These are phyloP conservation scores for Plenodomus tracheiphilus DNA, from an alignment of 2,329 filamentous ascomycete genomes.

Conservation along the genomic window DNA sequence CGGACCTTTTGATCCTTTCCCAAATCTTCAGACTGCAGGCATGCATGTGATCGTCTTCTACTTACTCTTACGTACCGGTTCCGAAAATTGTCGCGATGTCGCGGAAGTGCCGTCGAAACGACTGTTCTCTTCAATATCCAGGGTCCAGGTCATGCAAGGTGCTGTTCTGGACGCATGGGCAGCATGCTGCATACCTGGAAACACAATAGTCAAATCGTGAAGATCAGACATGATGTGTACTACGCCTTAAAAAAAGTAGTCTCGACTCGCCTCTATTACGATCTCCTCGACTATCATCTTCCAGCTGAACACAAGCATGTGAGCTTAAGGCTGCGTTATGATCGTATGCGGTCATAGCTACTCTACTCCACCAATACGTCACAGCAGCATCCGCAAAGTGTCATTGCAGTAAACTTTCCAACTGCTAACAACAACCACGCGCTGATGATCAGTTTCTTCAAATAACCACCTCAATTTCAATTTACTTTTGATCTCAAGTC, in stretches of 20 bases:
- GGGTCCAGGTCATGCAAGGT: no score
- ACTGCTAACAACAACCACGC: not conserved
- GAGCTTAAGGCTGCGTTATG: not conserved
- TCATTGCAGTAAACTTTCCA: not conserved
- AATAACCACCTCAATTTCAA: not conserved
- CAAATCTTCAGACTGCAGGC: not conserved
- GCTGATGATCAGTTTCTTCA: slow-evolving; percentile 1
- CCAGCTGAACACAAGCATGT: not conserved
- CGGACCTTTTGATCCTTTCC: not conserved
- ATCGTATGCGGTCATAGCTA: not conserved
- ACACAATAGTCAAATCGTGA: no score
- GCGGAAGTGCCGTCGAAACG: no score
- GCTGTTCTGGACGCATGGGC: no score
- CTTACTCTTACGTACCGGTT: not conserved
- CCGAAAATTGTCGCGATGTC: no score
- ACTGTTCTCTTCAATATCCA: not conserved
- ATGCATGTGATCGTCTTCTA: slow-evolving; percentile 1
- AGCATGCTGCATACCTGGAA: no score
- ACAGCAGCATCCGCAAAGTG: slow-evolving; percentile 2
- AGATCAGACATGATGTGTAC: no score
- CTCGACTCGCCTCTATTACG: no score
- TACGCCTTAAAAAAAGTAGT: no score
- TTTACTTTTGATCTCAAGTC: not conserved
- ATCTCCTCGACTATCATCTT: not conserved
- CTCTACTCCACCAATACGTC: not conserved